Conservation (phyloP, 768 basidiomycete species). For the Boletus vermiculosoides region DNA sequence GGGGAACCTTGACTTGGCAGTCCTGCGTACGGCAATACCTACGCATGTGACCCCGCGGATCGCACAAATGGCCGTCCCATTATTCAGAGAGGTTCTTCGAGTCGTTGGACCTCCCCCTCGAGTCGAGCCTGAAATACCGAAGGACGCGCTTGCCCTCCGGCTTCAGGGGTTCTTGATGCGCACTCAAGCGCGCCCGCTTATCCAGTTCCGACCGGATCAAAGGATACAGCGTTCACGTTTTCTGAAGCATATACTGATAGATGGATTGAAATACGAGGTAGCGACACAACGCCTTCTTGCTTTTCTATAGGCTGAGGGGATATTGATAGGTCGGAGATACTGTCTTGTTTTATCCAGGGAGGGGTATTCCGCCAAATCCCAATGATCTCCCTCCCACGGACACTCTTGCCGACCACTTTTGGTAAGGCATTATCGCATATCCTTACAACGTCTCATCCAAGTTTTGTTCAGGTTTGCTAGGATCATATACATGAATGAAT, state of each 20-base stretch:
- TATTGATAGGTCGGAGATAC: constrained; percentile 59
- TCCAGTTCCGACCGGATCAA: constrained; percentile 32
- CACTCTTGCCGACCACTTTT: constrained; percentile 59
- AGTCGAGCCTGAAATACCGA: constrained; percentile 12
- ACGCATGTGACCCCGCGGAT: constrained; percentile 68
- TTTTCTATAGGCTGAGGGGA: neutral
- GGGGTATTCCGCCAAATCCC: constrained; percentile 35
- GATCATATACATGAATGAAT: constrained; percentile 52
- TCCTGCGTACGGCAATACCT: constrained; percentile 53
- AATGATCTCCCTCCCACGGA: constrained; percentile 38
- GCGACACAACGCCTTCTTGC: constrained; percentile 4
- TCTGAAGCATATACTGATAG: constrained; percentile 42
- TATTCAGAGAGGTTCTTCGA: constrained; percentile 52
- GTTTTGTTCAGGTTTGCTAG: constrained; percentile 58
- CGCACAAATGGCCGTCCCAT: constrained; percentile 45
- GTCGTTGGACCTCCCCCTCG: constrained; percentile 49
- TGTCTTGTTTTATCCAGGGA: constrained; percentile 48
- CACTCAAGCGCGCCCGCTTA: constrained; percentile 9
- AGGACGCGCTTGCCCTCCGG: constrained; percentile 14
- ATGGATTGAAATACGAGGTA: constrained; percentile 45
- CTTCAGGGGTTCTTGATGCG: constrained; percentile 24
- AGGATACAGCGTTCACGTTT: constrained; percentile 36
- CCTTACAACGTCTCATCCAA: neutral
- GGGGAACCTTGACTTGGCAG: constrained; percentile 54
- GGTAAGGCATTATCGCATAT: constrained; percentile 38